Conservation (phyloP, 2,329 filamentous ascomycete genomes). For the Kalaharituber pfeilii region DNA sequence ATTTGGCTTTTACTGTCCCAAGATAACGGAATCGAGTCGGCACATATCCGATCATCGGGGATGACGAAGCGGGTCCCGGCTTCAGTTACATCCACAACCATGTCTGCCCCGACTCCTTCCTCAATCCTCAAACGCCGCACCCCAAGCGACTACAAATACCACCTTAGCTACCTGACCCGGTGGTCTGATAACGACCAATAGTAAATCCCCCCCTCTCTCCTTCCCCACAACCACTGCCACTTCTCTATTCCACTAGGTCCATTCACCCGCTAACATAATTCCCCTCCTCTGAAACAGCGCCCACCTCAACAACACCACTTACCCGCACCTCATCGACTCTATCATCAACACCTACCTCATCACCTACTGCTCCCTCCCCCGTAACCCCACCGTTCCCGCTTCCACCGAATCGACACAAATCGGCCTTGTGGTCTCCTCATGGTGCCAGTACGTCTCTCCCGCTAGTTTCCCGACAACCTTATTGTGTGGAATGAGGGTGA, state of each 20-base stretch:
- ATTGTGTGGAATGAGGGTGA: conserved; percentile 65
- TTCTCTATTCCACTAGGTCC: conserved; percentile 82
- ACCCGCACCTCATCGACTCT: conserved; percentile 76
- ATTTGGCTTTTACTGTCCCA: no score
- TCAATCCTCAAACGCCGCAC: conserved; percentile 43
- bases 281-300: conserved; percentile 71
- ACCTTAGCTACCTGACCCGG: conserved; percentile 68
- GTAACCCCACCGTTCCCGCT: conserved; percentile 40
- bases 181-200: conserved; percentile 39
- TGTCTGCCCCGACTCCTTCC: neutral
- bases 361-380: conserved; percentile 54
- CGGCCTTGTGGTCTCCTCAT: conserved; percentile 44
- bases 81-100: no score
- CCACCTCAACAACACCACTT: conserved; percentile 82
- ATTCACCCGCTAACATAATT: no score
- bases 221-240: conserved; percentile 47
- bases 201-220: conserved; percentile 24
- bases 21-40: no score
- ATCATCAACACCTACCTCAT: conserved; percentile 82
- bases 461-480: conserved; percentile 67
- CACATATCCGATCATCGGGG: no score
- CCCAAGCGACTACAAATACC: conserved; percentile 57
- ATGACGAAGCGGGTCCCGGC: no score
- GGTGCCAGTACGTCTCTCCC: conserved; percentile 60
- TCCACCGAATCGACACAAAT: neutral